Base-by-base conservation (phyloP, 805 yeast genomes). In the Schwanniomyces polymorphus region DNA sequence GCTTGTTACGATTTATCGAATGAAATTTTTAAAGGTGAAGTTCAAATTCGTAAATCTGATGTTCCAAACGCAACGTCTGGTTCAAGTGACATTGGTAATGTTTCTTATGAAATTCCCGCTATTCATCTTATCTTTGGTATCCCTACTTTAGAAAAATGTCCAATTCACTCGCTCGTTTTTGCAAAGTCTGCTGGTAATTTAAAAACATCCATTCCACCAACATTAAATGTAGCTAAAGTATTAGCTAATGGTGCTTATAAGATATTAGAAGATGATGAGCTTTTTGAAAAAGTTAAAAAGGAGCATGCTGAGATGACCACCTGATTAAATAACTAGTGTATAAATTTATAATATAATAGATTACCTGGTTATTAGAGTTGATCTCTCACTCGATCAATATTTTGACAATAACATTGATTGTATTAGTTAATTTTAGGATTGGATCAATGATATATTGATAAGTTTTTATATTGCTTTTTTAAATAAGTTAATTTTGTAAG, bases 71-170 rank as follows among this genome's bases (percentile, higher is more conserved):
- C 44, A n/a, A 38, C 47, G 12, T 55, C 57, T 25, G 63, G 58
- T 6, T 57, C 61, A 7, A 41, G 56, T 1, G 63, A 59, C 41
- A 55, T 56, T 45, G 63, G 63, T 16, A 56, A 57, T 43, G 57
- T 59, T 27, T 55, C 60, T 3, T 57, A 54, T 50, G 46, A 41
- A 27, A 25, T 59, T 37, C 63, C 63, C n/a, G 37, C 58, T 2
- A 56, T 59, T 27, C 63, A 59, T 34, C 11, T 11, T 23, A 18
- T 14, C 16, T 38, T 23, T 18, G 55, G 54, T 11, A 51, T 51
- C 42, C 57, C 57, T 25, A 45, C 35, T 21, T 45, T 58, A 5
- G 57, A 42, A 18, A 49, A 45, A 25, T 55, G 56, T n/a, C 52
- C 56, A 7, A 42, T 43, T 5, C 61, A 58, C 48, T 57, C 51